These are phyloP conservation scores for Citrus glauca DNA, from an alignment of 345 rosid genomes.

Conservation along the genomic window DNA sequence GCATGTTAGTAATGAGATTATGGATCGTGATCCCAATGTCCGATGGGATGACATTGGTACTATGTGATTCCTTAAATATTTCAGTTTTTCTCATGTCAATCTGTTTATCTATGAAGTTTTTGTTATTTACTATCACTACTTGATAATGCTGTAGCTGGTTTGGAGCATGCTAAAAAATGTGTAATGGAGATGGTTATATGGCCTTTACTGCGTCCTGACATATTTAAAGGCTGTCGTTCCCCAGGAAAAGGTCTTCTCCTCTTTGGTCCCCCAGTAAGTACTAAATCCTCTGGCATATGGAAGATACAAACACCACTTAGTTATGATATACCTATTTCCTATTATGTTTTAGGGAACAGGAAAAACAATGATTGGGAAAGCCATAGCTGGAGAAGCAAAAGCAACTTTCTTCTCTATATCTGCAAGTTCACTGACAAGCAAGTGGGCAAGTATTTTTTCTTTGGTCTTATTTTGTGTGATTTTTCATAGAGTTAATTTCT, in stretches of 20 bases:
- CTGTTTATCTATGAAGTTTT: neutral
- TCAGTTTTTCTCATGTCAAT: neutral
- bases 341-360: constrained; percentile 75
- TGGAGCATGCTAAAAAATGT: constrained; percentile 99
- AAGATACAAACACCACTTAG: constrained; percentile 6
- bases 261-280: constrained; percentile 92
- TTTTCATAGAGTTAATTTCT: neutral
- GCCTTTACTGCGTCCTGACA: constrained; percentile 95
- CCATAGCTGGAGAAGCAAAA: constrained; percentile 99
- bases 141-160: constrained; percentile 62
- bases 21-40: constrained; percentile 94
- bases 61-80: constrained; percentile 4
- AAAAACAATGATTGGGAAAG: constrained; percentile 98
- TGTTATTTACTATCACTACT: constrained; percentile 23
- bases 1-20: constrained; percentile 95
- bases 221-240: constrained; percentile 93
- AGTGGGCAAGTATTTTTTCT: constrained; percentile 64
- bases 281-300: constrained; percentile 11
- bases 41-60: constrained; percentile 98
- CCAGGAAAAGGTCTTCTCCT: constrained; percentile 99
- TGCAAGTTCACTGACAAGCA: constrained; percentile 99
- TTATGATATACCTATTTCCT: constrained; percentile 15
- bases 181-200: constrained; percentile 99
- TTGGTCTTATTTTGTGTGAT: constrained; percentile 4
- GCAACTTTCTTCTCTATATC: constrained; percentile 98